These are phyloP conservation scores for Cicer bijugum DNA, from an alignment of 306 rosid species.

Conservation along the genomic window DNA sequence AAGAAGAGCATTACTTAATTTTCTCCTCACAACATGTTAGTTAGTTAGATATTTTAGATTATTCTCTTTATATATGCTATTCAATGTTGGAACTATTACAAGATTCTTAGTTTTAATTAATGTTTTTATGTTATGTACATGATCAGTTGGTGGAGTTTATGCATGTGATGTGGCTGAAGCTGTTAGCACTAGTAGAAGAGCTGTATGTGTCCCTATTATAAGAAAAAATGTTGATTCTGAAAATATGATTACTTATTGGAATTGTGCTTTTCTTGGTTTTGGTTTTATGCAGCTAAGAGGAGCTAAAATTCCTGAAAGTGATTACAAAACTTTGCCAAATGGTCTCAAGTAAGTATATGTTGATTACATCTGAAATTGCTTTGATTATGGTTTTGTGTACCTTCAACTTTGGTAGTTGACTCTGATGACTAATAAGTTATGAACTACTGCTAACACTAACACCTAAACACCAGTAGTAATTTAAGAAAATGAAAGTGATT, in stretches of 20 bases:
- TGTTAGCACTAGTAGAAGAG: conserved; percentile 65
- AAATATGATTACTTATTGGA: conserved; percentile 16
- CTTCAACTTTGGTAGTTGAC: conserved; percentile 6
- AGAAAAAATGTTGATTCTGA: neutral
- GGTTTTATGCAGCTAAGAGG: conserved; percentile 49
- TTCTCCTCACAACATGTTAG: conserved; percentile 73
- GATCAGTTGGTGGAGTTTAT: conserved; percentile 53
- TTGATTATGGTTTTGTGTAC: conserved; percentile 29
- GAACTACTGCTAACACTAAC: no score
- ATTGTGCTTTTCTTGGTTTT: conserved; percentile 8
- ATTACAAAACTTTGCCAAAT: conserved; percentile 79
- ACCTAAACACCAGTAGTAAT: no score
- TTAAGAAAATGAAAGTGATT: no score
- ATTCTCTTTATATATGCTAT: conserved; percentile 15
- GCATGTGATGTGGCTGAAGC: conserved; percentile 58
- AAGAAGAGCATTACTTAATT: conserved; percentile 71
- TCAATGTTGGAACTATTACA: neutral
- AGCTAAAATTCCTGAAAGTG: conserved; percentile 87
- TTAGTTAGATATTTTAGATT: conserved; percentile 44
- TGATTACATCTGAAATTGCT: conserved; percentile 17
- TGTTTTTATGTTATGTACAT: conserved; percentile 18
- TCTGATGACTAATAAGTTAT: neutral
- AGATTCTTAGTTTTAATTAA: neutral
- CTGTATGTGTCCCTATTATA: conserved; percentile 45
- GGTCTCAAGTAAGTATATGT: conserved; percentile 81